phyloP scores from a whole-genome alignment of 345 rosid species.

The Gossypium bickii region DNA sequence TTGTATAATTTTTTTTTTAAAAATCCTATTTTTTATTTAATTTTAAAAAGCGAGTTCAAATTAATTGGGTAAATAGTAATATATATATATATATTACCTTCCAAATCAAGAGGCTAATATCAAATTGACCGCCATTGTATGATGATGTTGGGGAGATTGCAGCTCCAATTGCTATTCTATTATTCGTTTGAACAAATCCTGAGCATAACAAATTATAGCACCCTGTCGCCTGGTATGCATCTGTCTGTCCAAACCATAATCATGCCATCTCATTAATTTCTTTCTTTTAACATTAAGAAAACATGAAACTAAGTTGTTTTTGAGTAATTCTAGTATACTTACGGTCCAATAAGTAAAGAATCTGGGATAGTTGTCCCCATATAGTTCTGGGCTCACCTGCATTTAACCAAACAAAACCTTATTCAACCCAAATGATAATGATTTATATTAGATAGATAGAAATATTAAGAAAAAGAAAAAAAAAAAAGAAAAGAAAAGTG shows the following conservation, averaged over 20 bases:
- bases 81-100: slow-evolving; percentile 48
- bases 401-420: neutral
- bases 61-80: neutral
- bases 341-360: slow-evolving; percentile 99
- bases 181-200: slow-evolving; percentile 91
- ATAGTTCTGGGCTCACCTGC: slow-evolving; percentile 96
- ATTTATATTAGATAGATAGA: neutral
- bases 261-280: neutral
- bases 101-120: slow-evolving; percentile 88
- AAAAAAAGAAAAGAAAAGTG: neutral
- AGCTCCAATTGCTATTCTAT: slow-evolving; percentile 83
- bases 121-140: slow-evolving; percentile 84
- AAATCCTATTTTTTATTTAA: neutral
- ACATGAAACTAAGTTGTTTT: too few relatives aligned
- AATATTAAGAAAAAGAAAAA: neutral
- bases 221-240: slow-evolving; percentile 92
- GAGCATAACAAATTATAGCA: slow-evolving; percentile 96
- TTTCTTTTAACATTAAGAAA: too few relatives aligned
- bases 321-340: slow-evolving; percentile 20
- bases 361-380: slow-evolving; percentile 91
- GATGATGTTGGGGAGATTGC: slow-evolving; percentile 93
- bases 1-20: neutral
- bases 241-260: slow-evolving; percentile 42
- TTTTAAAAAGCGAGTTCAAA: neutral
- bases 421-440: neutral